Conservation (phyloP, 208 protist genomes). For the Herpetomonas samuelpessoai region DNA sequence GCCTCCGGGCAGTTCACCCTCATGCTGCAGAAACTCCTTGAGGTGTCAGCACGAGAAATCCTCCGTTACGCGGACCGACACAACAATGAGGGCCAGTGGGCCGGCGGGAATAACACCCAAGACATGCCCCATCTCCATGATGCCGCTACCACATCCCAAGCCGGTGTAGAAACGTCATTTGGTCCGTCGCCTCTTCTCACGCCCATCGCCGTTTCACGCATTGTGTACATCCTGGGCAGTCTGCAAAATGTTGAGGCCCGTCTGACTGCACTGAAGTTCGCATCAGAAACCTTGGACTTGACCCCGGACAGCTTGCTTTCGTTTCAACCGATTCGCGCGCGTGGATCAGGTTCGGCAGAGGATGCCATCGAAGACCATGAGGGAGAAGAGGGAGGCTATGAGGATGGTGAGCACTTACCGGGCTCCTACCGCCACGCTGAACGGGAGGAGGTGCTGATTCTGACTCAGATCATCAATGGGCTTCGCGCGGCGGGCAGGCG, state of each 20-base stretch:
- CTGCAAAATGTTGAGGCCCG: neutral
- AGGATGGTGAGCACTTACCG: no score
- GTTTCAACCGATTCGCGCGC: no score
- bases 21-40: neutral
- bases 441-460: neutral
- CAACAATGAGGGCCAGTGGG: conserved; percentile 22
- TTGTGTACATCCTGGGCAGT: neutral
- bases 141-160: neutral
- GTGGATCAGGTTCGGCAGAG: no score
- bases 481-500: neutral
- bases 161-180: no score
- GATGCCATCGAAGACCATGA: no score
- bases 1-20: neutral
- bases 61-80: conserved; percentile 20
- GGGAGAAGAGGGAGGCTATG: neutral
- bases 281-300: no score
- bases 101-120: neutral
- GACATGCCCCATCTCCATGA: no score
- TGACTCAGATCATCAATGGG: neutral
- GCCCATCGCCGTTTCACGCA: neutral
- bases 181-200: no score
- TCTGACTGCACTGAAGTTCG: no score
- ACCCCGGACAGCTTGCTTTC: no score
- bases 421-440: no score
- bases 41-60: conserved; percentile 1